phyloP scores from a whole-genome alignment of 2,329 filamentous ascomycete genomes.

The Chrysoporthe austroafricana region DNA sequence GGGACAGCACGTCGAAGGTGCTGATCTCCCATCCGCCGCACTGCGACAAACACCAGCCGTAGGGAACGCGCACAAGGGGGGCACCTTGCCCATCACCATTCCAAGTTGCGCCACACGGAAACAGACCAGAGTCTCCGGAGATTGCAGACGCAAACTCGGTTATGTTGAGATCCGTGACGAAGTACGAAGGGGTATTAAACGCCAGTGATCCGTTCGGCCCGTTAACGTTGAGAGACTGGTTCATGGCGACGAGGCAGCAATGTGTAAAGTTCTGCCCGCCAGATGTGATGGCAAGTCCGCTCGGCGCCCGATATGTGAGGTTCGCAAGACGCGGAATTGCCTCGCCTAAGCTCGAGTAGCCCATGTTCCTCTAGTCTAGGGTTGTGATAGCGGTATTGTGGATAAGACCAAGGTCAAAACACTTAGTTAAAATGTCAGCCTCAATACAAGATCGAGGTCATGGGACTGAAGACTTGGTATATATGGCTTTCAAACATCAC shows the following conservation, averaged over 20 bases:
- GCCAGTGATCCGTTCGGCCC: constrained; percentile 23
- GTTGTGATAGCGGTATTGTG: too few species aligned
- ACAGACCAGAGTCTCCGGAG: constrained; percentile 21
- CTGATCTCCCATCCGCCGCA: constrained; percentile 35
- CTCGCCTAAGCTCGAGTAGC: constrained; percentile 6
- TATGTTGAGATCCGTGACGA: constrained; percentile 24
- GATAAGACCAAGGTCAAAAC: too few species aligned
- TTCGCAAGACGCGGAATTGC: constrained; percentile 18
- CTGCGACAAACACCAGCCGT: constrained; percentile 29
- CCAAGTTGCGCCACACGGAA: constrained; percentile 34
- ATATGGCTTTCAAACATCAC: too few species aligned
- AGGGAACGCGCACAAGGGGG: constrained; percentile 31
- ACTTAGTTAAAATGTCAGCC: too few species aligned
- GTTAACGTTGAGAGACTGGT: constrained; percentile 18
- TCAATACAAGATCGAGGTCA: too few species aligned
- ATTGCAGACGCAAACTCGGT: constrained; percentile 24
- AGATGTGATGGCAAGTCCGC: background rate
- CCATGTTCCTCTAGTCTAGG: constrained; percentile 4
- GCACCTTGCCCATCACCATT: constrained; percentile 29
- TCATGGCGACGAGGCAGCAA: constrained; percentile 35
- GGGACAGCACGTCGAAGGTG: constrained; percentile 31
- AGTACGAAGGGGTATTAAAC: constrained; percentile 24
- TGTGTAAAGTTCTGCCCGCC: constrained; percentile 35
- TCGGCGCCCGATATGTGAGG: background rate
- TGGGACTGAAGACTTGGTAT: too few species aligned